These are phyloP conservation scores for Epichloe sylvatica DNA, from an alignment of 2,329 filamentous ascomycete species.

Conservation along the genomic window DNA sequence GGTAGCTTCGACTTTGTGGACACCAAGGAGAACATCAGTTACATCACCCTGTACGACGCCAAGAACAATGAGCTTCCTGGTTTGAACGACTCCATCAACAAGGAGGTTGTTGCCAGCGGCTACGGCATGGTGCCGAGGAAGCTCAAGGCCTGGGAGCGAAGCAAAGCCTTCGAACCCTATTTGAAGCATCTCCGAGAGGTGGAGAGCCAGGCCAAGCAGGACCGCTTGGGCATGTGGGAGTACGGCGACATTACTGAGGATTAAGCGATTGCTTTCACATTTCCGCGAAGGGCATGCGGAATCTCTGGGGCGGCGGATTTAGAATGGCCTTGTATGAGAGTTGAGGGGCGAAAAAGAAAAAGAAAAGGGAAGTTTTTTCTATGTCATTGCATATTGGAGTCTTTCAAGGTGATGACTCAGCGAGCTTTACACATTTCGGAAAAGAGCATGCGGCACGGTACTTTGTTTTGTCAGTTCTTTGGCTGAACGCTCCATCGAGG, in stretches of 20 bases:
- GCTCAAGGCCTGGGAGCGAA: conserved; percentile 79
- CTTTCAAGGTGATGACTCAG: not conserved
- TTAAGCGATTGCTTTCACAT: conserved; percentile 25
- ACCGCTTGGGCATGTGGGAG: conserved; percentile 87
- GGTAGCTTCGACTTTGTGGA: conserved; percentile 82
- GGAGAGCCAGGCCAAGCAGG: conserved; percentile 65
- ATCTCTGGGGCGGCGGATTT: not conserved
- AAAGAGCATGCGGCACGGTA: not conserved
- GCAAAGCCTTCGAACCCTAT: conserved; percentile 52
- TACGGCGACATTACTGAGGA: conserved; percentile 94
- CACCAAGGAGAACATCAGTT: conserved; percentile 62
- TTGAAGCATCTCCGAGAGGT: conserved; percentile 58
- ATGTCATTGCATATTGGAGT: conserved; percentile 2
- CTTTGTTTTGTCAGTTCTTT: too few species aligned
- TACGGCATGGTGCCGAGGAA: conserved; percentile 86
- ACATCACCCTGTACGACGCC: conserved; percentile 79
- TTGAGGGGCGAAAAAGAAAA: not conserved
- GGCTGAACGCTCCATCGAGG: too few species aligned
- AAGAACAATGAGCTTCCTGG: conserved; percentile 41
- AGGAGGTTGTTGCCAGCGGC: conserved; percentile 69
- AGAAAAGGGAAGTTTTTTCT: not conserved
- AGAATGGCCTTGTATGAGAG: not conserved
- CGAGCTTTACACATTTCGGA: conserved; percentile 3
- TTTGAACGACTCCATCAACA: conserved; percentile 71
- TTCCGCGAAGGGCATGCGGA: not conserved